Base-by-base conservation (phyloP, 2,329 filamentous ascomycete genomes). In the Aspergillus unguis region DNA sequence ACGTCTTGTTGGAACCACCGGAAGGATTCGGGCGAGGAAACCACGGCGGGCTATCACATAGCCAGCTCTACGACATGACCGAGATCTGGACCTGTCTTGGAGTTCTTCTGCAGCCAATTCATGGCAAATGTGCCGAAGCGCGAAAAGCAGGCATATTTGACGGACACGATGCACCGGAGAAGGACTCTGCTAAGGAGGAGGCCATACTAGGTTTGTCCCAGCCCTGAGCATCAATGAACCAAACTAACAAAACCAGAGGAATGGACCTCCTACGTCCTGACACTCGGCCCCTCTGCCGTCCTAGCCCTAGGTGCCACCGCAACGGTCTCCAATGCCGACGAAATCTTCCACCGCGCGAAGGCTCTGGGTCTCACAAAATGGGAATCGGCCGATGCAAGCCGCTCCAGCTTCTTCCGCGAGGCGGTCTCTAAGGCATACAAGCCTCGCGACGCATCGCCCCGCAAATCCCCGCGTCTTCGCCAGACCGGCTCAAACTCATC, bases 21-120 rank as follows among this genome's bases (percentile, higher is more conserved):
- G 75, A 80, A 26, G 77, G 76, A n/a, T 85, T 85, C 56, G 82
- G 76, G 3, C 71, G 71, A 48, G 82, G 83, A 2, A 86, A 86
- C 58, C 64, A 63, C 10, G 73, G 68, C 9, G 83, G 83, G 0
- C 70, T 86, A 37, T 76, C 73, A 6, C 74, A 78, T 3, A 74
- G 76, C 49, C 77, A 86, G 59, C 71, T 86, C 7, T 85, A 83
- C 57, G 82, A 85, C 62, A 84, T 86, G 75, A 82, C 77, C 36
- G 84, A 86, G 60, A 74, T 86, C 8, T 86, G 83, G 83, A 82
- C 78, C 7, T 85, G 83, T 60, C 64, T 86, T 37, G 75, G 76
- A 23, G 76, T 79, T 5, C 68, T 86, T 6, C 66, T 86, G 3
- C 77, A 81, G 47, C 76, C 75, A 7, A 78, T 85, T 44, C 77